A percentile compares a stretch with the other conserved stretches of the same genome.
Conservation (phyloP, 768 basidiomycete genomes). For the Paxillus ammoniavirescens region DNA sequence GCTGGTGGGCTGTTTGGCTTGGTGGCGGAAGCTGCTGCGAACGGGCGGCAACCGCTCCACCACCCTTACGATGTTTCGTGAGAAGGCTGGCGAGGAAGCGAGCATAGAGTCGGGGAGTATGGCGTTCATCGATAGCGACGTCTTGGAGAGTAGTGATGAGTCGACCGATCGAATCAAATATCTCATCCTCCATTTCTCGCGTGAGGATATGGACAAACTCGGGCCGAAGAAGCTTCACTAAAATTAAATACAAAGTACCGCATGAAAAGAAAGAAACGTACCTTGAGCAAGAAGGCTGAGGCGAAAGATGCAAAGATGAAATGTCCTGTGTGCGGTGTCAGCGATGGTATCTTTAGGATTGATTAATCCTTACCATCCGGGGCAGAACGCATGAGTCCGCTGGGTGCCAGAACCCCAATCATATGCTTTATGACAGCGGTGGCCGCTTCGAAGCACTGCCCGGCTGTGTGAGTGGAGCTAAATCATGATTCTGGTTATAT, state of each 20-base stretch:
- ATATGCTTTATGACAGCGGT: conserved; percentile 64
- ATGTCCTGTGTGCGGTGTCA: conserved; percentile 44
- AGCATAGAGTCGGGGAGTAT: conserved; percentile 78
- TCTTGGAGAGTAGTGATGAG: conserved; percentile 72
- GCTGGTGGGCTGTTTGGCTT: conserved; percentile 25
- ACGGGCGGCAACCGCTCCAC: conserved; percentile 51
- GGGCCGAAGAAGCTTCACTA: conserved; percentile 61
- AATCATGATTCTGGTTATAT: neutral
- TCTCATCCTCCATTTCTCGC: conserved; percentile 60
- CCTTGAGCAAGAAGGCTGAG: conserved; percentile 81
- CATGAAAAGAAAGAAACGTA: conserved; percentile 23
- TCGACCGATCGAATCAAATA: conserved; percentile 68
- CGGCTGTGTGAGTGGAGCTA: conserved; percentile 1
- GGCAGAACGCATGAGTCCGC: conserved; percentile 74
- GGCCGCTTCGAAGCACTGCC: conserved; percentile 69
- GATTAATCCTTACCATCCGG: conserved; percentile 59
- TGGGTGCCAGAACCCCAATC: conserved; percentile 63
- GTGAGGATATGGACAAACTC: conserved; percentile 65
- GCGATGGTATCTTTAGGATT: neutral
- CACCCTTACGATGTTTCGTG: conserved; percentile 66
- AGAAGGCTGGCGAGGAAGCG: conserved; percentile 76
- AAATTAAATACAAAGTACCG: neutral
- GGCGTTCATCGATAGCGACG: conserved; percentile 78
- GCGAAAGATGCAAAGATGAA: conserved; percentile 82
- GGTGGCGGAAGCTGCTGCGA: conserved; percentile 51